Percentiles rank a stretch among this genome's conserved stretches.
These are phyloP conservation scores for Blepharisma undulans DNA, from an alignment of 169 alveolate species.

Conservation along the genomic window DNA sequence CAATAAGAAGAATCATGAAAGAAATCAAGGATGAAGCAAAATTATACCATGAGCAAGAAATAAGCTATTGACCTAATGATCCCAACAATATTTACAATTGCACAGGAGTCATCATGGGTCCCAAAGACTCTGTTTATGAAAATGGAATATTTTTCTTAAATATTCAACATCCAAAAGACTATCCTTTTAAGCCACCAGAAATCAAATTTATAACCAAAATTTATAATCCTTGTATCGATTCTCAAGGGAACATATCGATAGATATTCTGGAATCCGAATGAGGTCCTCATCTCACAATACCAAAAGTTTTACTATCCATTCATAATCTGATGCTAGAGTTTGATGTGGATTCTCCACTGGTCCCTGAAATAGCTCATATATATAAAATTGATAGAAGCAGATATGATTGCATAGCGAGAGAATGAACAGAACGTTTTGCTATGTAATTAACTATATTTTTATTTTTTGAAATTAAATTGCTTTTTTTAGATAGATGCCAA, in stretches of 20 bases:
- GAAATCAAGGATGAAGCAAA: background rate
- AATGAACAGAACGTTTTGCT: slow-evolving; percentile 98
- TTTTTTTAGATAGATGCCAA: no score
- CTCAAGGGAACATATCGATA: slow-evolving; percentile 96
- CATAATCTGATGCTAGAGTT: slow-evolving; percentile 92
- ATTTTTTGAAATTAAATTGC: no score
- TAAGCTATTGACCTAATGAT: background rate
- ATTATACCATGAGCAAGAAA: background rate
- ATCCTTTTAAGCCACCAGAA: slow-evolving; percentile 60
- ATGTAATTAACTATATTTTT: slow-evolving; percentile 36
- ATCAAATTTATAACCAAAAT: slow-evolving; percentile 43
- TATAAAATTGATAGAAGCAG: slow-evolving; percentile 92
- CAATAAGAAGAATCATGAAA: background rate
- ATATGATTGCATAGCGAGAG: slow-evolving; percentile 96
- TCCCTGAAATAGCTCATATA: slow-evolving; percentile 98
- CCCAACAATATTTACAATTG: background rate
- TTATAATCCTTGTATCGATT: slow-evolving; percentile 48
- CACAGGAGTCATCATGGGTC: slow-evolving; percentile 28
- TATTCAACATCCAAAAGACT: slow-evolving; percentile 46
- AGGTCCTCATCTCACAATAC: slow-evolving; percentile 98
- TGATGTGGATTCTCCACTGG: slow-evolving; percentile 95
- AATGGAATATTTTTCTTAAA: slow-evolving; percentile 47
- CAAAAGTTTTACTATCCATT: slow-evolving; percentile 96
- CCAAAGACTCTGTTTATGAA: slow-evolving; percentile 44
- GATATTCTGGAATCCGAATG: slow-evolving; percentile 98